Evolutionary conservation across 1,284 basidiomycete genomes (phyloP).

Genomic region (Sparassis latifolia): DNA sequence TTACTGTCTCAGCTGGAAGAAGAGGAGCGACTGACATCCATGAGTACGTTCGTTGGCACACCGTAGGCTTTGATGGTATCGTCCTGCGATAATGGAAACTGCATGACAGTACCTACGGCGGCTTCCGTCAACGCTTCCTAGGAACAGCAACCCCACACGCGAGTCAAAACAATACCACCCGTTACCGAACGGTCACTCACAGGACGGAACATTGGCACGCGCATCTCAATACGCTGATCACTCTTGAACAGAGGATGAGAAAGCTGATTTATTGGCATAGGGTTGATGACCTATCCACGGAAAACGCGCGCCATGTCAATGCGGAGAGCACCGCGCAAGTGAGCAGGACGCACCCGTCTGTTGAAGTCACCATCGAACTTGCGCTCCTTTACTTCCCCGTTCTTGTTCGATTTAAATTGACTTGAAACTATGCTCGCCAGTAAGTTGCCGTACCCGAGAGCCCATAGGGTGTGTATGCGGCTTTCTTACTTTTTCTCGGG

Average conservation of each 20-base stretch:
- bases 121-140: slow-evolving; percentile 32
- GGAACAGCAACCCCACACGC: neutral
- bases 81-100: slow-evolving; percentile 37
- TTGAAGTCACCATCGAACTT: neutral
- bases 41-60: slow-evolving; percentile 53
- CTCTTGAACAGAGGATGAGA: slow-evolving; percentile 30
- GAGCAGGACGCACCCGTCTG: neutral
- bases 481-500: neutral
- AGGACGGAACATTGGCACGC: slow-evolving; percentile 33
- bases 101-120: slow-evolving; percentile 35
- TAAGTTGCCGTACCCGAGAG: neutral
- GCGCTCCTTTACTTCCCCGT: neutral
- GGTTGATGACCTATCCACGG: slow-evolving; percentile 29
- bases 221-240: slow-evolving; percentile 22
- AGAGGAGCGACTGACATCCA: slow-evolving; percentile 45
- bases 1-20: neutral
- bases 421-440: neutral
- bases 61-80: slow-evolving; percentile 56
- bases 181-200: slow-evolving; percentile 23
- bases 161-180: neutral
- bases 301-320: neutral
- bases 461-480: neutral
- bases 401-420: neutral
- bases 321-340: neutral
- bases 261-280: slow-evolving; percentile 30